Base-by-base conservation (phyloP, 169 alveolate genomes). In the Eimeria tenella region DNA sequence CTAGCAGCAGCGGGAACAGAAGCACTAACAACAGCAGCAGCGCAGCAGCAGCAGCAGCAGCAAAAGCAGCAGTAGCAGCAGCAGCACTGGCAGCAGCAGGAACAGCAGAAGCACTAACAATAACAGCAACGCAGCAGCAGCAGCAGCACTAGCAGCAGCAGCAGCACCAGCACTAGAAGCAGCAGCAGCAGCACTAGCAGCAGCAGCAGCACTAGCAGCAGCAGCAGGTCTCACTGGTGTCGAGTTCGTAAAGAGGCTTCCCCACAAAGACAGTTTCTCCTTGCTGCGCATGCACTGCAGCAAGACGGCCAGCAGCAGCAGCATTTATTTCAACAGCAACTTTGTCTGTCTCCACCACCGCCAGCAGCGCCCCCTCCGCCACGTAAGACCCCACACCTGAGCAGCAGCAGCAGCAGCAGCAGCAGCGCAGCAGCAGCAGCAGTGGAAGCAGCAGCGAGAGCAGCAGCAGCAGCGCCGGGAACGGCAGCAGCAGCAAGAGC, bases 321-420 rank as follows among this genome's bases (percentile, higher is more conserved):
- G 99, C 94, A 95, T 98, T 97, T 56, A 98, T 97, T 81, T 98
- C 99, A 19, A 98, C 98, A 23, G 98, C 97, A 25, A 98, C 99
- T 96, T 98, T 98, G 96, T 98, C 99, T 15, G 99, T 98, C 93
- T 98, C 99, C 50, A 98, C 97, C 65, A 98, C 97, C 75, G 99
- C 99, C 42, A 98, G 96, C 49, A 98, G 96, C 88, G 98, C 99
- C 93, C 98, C 99, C 79, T 96, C 96, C 82, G 93, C 94, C 31
- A 98, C 99, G 94, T 93, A 97, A 79, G 98, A 99, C 73, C 99
- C 99, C 65, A 97, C 95, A 25, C 49, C 95, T 93, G 87, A 74
- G 23, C 49, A 11, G 79, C 79, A 68, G 31, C 49, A 17, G 79
- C 49, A 31, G 42, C 42, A 31, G 42, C 42, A 31, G 42, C 42